Evolutionary conservation across 768 basidiomycete species (phyloP), one percentile per base, ranked within the genome.

Genomic region (Xerocomus spinulosus): DNA sequence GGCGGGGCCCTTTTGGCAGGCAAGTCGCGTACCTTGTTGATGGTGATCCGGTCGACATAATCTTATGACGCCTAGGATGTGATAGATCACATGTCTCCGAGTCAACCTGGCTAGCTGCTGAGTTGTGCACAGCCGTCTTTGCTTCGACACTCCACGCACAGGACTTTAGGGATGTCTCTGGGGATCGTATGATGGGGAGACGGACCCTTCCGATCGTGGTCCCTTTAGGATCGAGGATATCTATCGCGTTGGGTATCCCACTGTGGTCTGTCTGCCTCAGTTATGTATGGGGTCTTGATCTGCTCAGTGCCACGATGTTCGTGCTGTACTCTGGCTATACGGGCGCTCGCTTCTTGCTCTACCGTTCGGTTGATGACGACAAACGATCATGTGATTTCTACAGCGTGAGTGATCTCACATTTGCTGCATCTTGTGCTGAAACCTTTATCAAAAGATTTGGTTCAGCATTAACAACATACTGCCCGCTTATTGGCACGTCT

Each of bases 121-220:
- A 48, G 12, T n/a, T 61, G 29, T 71, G 63, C 46, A 54, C 57
- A 2, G 48, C 54, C 4, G 38, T 70, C 1, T 63, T 67, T 26
- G 52, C 59, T 1, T 66, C 67, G 9, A 73, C 71, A 8, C 51
- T 70, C 18, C 55, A 59, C 23, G 56, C 55, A 3, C 60, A 67
- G 51, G 63, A 68, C 40, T 68, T 68, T 29, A 61, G 66, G 20
- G 76, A 77, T 45, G 55, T 68, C 8, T 59, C 62, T 20, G 74
- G 76, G 4, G 77, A 76, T 47, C 51, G 51, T 3, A 42, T 58
- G 1, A 56, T 57, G 4, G 70, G 69, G 7, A 57, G 75, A 34
- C 44, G 52, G 7, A 76, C 75, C 0, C 54, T 78, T 9, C 74
- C 73, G 7, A 73, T 77, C 39, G 55, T 63, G 13, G 61, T 61